A percentile compares a stretch with the other conserved stretches of the same genome.
Conservation (phyloP, 805 yeast species). For the Lipomyces starkeyi region DNA sequence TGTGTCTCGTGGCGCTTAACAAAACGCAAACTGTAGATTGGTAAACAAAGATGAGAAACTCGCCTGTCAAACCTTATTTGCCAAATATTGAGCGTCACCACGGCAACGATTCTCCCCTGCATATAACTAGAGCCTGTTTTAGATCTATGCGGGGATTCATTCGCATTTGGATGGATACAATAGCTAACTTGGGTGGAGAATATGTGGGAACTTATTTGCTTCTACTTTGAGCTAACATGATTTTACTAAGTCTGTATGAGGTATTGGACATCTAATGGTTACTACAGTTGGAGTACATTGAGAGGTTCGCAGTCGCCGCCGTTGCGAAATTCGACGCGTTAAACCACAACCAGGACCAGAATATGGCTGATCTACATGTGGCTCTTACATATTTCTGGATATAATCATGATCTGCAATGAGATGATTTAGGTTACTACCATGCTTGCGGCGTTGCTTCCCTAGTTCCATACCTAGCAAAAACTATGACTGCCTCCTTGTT, state of each 20-base stretch:
- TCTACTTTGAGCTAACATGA: too few species aligned
- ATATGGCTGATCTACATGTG: background rate
- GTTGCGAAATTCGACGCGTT: background rate
- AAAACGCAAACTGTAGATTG: background rate
- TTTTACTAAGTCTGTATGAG: too few species aligned
- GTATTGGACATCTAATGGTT: too few species aligned
- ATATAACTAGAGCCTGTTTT: background rate
- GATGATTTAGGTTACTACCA: background rate
- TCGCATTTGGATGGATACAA: background rate
- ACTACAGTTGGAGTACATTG: too few species aligned
- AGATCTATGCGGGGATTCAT: background rate
- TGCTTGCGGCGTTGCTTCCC: background rate
- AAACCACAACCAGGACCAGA: too few species aligned
- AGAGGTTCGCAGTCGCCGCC: background rate
- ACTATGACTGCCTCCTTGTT: background rate
- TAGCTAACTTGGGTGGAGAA: background rate
- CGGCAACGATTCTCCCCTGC: slow-evolving; percentile 6
- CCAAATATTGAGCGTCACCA: background rate
- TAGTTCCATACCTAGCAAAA: background rate
- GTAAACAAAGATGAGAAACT: background rate
- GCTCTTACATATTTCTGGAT: background rate
- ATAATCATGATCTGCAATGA: background rate
- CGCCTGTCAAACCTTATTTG: background rate
- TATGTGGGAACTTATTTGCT: background rate
- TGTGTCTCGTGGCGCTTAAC: slow-evolving; percentile 6